These are phyloP conservation scores for Sugiyamaella americana DNA, from an alignment of 805 yeast species.

Conservation along the genomic window DNA sequence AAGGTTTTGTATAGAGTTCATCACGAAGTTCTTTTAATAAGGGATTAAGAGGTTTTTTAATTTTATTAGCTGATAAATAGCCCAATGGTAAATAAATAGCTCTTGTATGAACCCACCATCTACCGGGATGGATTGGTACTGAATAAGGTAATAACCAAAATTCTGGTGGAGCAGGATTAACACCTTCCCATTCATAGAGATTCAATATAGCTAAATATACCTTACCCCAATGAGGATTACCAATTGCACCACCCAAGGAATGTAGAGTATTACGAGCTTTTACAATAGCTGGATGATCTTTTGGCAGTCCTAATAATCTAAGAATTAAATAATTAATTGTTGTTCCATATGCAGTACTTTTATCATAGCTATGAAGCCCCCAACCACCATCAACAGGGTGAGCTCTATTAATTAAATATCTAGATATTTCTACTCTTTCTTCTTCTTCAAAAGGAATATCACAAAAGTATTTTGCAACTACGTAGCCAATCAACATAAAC, in stretches of 20 bases:
- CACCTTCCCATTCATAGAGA: conserved; percentile 91
- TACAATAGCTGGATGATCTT: conserved; percentile 68
- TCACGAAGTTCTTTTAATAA: conserved; percentile 58
- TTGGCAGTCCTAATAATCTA: conserved; percentile 69
- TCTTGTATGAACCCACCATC: conserved; percentile 99
- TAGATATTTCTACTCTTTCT: conserved; percentile 59
- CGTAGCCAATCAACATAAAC: conserved; percentile 91
- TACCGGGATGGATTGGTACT: conserved; percentile 83
- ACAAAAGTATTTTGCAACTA: conserved; percentile 66
- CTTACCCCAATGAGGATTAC: conserved; percentile 97
- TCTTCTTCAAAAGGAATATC: conserved; percentile 62
- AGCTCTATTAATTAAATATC: conserved; percentile 85
- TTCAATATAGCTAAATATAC: conserved; percentile 79
- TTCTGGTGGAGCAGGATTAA: conserved; percentile 98
- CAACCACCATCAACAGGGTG: conserved; percentile 99
- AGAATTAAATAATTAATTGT: conserved; percentile 76
- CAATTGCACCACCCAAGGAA: conserved; percentile 81
- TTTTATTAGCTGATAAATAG: conserved; percentile 56
- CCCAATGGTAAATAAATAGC: conserved; percentile 86
- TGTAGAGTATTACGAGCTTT: conserved; percentile 69
- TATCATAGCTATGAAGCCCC: conserved; percentile 92
- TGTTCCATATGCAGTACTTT: conserved; percentile 94
- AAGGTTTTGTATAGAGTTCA: conserved; percentile 72
- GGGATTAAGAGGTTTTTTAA: conserved; percentile 55
- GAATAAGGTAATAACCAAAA: conserved; percentile 80